A percentile compares a stretch with the other conserved stretches of the same genome.
These are phyloP conservation scores for Echites panduratus DNA, from an alignment of 257 asterid species.

Conservation along the genomic window DNA sequence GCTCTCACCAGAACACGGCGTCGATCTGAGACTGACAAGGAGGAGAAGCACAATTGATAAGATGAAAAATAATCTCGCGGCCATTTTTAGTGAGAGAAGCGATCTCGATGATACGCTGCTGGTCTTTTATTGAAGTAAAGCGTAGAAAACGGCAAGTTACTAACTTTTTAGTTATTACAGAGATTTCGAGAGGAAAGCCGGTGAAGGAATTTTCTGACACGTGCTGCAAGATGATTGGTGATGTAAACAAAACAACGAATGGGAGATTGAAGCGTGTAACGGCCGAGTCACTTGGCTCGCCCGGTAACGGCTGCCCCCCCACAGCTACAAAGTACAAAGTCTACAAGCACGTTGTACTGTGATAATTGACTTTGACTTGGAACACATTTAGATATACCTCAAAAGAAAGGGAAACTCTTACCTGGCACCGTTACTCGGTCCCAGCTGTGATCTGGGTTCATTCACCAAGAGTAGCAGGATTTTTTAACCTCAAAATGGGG, in stretches of 20 bases:
- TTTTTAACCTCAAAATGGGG: too few species aligned
- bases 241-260: neutral
- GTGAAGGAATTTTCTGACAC: slow-evolving; percentile 5
- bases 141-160: neutral
- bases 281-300: slow-evolving; percentile 7
- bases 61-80: slow-evolving; percentile 31
- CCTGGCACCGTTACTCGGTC: too few species aligned
- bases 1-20: slow-evolving; percentile 16
- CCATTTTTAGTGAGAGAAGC: slow-evolving; percentile 18
- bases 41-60: slow-evolving; percentile 37
- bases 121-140: neutral
- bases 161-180: slow-evolving; percentile 21
- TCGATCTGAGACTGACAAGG: slow-evolving; percentile 27
- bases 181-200: neutral
- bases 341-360: neutral
- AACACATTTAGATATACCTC: neutral
- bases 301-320: neutral
- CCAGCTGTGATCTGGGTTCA: too few species aligned
- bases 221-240: slow-evolving; percentile 4
- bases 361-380: neutral
- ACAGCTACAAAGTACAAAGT: too few species aligned
- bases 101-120: too few species aligned
- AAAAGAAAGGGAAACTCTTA: neutral
- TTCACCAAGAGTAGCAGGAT: too few species aligned
- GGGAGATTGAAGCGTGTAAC: slow-evolving; percentile 13